Evolutionary conservation across 495 filamentous ascomycete species (phyloP).

Genomic region (Xeromyces bisporus): DNA sequence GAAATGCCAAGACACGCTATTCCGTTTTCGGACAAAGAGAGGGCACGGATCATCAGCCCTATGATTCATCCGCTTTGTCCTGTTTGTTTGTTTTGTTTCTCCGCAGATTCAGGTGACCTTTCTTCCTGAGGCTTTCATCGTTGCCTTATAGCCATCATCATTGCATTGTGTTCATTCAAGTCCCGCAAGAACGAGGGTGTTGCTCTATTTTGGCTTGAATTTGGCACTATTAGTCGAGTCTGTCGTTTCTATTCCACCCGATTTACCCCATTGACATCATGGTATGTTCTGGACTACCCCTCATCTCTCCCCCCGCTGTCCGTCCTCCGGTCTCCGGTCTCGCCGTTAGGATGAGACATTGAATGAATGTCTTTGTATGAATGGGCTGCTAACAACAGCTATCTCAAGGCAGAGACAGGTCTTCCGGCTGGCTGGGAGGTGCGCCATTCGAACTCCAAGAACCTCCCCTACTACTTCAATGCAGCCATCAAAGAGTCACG

Average conservation of each 20-base stretch:
- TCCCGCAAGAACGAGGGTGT: too few species aligned
- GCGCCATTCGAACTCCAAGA: conserved; percentile 89
- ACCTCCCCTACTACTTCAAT: conserved; percentile 98
- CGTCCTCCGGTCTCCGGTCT: too few species aligned
- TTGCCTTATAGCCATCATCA: too few species aligned
- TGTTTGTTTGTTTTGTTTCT: background rate
- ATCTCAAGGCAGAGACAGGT: conserved; percentile 47
- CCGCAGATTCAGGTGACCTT: background rate
- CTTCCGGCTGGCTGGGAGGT: conserved; percentile 85
- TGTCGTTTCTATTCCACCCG: background rate
- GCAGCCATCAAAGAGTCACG: conserved; percentile 60
- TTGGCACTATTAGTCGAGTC: background rate
- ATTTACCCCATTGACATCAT: conserved; percentile 2
- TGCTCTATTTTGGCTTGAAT: too few species aligned
- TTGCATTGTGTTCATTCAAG: too few species aligned
- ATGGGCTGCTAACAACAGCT: background rate
- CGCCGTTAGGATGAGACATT: too few species aligned
- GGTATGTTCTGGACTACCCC: conserved; percentile 6
- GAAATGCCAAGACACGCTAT: background rate
- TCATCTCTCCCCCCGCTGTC: conserved; percentile 5
- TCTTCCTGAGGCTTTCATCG: too few species aligned
- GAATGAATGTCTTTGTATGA: too few species aligned
- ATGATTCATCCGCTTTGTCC: too few species aligned
- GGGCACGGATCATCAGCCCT: conserved; percentile 1
- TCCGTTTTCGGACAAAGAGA: background rate